Percentiles rank a stretch among this genome's conserved stretches.
phyloP scores from a whole-genome alignment of 164 flowering plant species.

The Taxillus chinensis region DNA sequence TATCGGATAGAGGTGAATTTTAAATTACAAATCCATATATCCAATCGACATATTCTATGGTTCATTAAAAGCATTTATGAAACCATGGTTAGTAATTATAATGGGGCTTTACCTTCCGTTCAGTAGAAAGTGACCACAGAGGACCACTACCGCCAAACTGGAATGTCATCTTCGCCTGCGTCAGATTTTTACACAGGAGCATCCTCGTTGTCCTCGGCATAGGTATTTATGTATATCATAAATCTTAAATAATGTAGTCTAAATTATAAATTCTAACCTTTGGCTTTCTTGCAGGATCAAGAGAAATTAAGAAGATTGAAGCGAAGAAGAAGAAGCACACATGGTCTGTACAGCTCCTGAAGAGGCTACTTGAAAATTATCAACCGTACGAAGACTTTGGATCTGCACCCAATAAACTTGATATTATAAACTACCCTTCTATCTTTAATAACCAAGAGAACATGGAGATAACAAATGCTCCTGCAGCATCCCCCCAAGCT shows the following conservation, averaged over 20 bases:
- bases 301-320: constrained; percentile 6
- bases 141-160: constrained; percentile 16
- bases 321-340: constrained; percentile 23
- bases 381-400: constrained; percentile 9
- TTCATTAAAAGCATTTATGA: too few relatives aligned
- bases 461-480: background rate
- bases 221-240: constrained; percentile 8
- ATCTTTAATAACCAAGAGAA: background rate
- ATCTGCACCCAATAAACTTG: background rate
- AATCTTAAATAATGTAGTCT: background rate
- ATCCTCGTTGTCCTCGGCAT: constrained; percentile 21
- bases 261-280: background rate
- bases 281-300: constrained; percentile 9
- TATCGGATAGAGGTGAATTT: too few relatives aligned
- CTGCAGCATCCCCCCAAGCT: background rate
- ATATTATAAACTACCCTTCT: too few relatives aligned
- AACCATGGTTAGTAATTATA: too few relatives aligned
- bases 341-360: constrained; percentile 23
- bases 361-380: constrained; percentile 12
- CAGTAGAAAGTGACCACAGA: background rate
- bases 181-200: constrained; percentile 17
- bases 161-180: constrained; percentile 6
- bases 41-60: too few relatives aligned
- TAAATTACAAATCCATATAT: too few relatives aligned
- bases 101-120: too few relatives aligned